Percentiles rank a stretch among this genome's conserved stretches.
Evolutionary conservation across 176 grass and related monocot genomes (phyloP).

Genomic region (Ensete glaucum): DNA sequence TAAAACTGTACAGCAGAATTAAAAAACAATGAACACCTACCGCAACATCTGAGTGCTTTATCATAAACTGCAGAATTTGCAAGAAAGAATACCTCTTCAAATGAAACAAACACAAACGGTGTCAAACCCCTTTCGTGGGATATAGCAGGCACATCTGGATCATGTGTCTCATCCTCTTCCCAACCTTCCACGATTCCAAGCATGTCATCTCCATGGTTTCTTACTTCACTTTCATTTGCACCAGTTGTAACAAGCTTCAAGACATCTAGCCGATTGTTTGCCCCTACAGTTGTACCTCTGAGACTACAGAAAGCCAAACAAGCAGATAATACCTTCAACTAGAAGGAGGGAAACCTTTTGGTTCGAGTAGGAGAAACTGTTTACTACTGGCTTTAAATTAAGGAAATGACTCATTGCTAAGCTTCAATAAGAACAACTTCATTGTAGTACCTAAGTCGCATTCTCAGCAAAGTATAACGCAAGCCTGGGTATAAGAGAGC

Average conservation of each 20-base stretch:
- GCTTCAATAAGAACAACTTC: neutral
- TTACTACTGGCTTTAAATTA: neutral
- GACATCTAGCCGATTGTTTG: slow-evolving; percentile 84
- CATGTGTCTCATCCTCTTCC: slow-evolving; percentile 89
- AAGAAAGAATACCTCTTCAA: slow-evolving; percentile 63
- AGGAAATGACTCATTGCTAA: slow-evolving; percentile 2
- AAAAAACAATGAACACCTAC: neutral
- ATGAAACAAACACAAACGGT: slow-evolving; percentile 86
- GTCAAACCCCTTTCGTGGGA: slow-evolving; percentile 75
- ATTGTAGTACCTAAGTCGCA: slow-evolving; percentile 61
- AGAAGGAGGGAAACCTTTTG: too few relatives aligned
- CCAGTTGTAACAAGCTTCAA: slow-evolving; percentile 85
- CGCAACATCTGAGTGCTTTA: too few relatives aligned
- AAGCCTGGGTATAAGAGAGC: slow-evolving; percentile 74
- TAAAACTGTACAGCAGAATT: neutral
- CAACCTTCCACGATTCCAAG: slow-evolving; percentile 69
- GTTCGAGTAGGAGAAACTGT: neutral
- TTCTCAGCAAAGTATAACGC: slow-evolving; percentile 68
- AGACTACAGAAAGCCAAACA: slow-evolving; percentile 34
- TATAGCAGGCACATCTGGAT: slow-evolving; percentile 81
- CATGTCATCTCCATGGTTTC: slow-evolving; percentile 53
- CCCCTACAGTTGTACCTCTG: slow-evolving; percentile 70
- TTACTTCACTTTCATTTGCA: slow-evolving; percentile 66
- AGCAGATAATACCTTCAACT: neutral
- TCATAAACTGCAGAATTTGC: neutral